These are phyloP conservation scores for Dipteronia sinensis DNA, from an alignment of 345 rosid species.

Conservation along the genomic window DNA sequence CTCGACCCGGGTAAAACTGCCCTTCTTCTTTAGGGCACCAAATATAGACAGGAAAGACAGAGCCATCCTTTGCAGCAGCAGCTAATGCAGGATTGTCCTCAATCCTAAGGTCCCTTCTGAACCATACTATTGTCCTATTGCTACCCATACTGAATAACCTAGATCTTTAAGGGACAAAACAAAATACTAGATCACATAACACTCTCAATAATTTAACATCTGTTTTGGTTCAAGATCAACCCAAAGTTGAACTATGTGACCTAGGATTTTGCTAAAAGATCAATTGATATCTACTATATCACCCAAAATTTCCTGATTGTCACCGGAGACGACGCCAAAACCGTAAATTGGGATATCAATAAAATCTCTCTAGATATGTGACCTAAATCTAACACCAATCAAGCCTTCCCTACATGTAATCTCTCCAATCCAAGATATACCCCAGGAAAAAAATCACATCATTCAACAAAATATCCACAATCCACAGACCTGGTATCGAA, in stretches of 20 bases:
- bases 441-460: conserved; percentile 12
- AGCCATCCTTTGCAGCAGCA: conserved; percentile 79
- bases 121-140: conserved; percentile 83
- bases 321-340: background rate
- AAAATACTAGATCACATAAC: background rate
- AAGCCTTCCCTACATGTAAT: conserved; percentile 26
- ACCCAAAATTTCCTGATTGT: conserved; percentile 1
- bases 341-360: background rate
- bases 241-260: background rate
- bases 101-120: conserved; percentile 91
- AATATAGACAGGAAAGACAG: conserved; percentile 73
- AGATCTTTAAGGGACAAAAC: conserved; percentile 18
- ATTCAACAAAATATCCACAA: conserved; percentile 19
- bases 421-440: background rate
- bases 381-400: conserved; percentile 9
- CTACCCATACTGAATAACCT: conserved; percentile 36
- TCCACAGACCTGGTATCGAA: background rate
- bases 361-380: conserved; percentile 17
- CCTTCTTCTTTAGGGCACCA: conserved; percentile 97
- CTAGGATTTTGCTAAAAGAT: background rate
- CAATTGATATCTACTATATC: background rate
- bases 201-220: background rate
- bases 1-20: conserved; percentile 89
- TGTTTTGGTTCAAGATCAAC: conserved; percentile 11
- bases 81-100: conserved; percentile 99